Conservation (phyloP, 129 eudicot genomes). For the Centaurea solstitialis region DNA sequence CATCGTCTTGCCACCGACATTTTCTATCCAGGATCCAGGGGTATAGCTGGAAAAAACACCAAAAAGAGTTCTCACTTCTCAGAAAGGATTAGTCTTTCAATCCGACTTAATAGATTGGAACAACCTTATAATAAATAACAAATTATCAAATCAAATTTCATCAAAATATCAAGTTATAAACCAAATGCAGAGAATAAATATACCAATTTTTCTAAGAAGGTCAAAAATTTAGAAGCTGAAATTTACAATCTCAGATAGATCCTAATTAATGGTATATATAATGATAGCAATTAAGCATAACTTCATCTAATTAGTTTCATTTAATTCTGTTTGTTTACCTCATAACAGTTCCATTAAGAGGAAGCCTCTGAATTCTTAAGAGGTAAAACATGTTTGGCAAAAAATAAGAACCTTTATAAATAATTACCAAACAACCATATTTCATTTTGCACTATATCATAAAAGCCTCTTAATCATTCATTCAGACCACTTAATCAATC, state of each 20-base stretch:
- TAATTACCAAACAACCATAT: too few species aligned
- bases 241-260: background rate
- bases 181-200: background rate
- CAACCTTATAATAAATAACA: background rate
- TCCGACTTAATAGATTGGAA: background rate
- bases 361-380: too few species aligned
- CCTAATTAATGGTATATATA: background rate
- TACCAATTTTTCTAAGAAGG: background rate
- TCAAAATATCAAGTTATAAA: background rate
- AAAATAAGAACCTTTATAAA: too few species aligned
- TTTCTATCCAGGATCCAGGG: slow-evolving; percentile 77
- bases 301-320: background rate
- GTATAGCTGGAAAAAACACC: slow-evolving; percentile 51
- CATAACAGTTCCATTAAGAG: too few species aligned
- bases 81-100: background rate
- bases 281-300: background rate
- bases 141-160: background rate
- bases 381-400: too few species aligned
- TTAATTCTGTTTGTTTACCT: too few species aligned
- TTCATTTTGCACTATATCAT: too few species aligned
- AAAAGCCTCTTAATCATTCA: too few species aligned
- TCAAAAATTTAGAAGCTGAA: background rate
- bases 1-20: slow-evolving; percentile 44
- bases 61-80: background rate
- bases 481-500: too few species aligned